Percentiles rank a stretch among this genome's conserved stretches.
phyloP scores from a whole-genome alignment of 2,329 filamentous ascomycete species.

The Endoconidiophora laricicola region DNA sequence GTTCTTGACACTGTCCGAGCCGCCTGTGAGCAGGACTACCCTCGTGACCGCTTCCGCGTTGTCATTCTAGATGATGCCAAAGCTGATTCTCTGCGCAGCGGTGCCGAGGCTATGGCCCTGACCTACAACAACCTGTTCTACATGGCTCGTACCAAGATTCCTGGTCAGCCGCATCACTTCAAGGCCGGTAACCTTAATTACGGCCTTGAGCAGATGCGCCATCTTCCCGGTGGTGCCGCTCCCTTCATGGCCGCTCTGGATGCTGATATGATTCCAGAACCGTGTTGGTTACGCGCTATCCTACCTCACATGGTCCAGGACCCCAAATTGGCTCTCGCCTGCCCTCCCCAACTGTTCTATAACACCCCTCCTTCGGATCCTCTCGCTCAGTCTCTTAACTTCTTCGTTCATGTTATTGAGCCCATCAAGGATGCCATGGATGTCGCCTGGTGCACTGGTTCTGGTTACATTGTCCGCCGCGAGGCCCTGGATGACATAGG shows the following conservation, averaged over 20 bases:
- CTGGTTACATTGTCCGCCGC: constrained; percentile 43
- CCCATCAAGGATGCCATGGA: constrained; percentile 33
- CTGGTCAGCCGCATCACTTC: constrained; percentile 36
- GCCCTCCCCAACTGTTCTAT: constrained; percentile 46
- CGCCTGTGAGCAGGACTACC: constrained; percentile 38
- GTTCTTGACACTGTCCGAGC: constrained; percentile 40
- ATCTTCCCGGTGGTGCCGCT: constrained; percentile 36
- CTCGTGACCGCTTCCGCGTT: constrained; percentile 33
- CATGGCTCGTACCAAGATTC: constrained; percentile 32
- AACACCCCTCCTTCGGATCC: constrained; percentile 42
- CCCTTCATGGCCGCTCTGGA: constrained; percentile 47
- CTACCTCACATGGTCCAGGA: constrained; percentile 44
- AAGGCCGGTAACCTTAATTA: constrained; percentile 51
- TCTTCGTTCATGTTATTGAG: constrained; percentile 38
- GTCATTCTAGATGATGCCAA: constrained; percentile 39
- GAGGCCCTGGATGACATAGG: constrained; percentile 43
- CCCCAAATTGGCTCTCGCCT: constrained; percentile 40
- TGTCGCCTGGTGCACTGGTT: constrained; percentile 49
- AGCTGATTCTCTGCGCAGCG: constrained; percentile 26
- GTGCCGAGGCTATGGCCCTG: constrained; percentile 22
- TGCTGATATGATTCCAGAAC: constrained; percentile 51
- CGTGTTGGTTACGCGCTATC: constrained; percentile 40
- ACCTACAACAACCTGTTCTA: constrained; percentile 35
- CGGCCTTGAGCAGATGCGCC: constrained; percentile 32
- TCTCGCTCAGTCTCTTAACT: constrained; percentile 39